Percentiles rank a stretch among this genome's conserved stretches.
Evolutionary conservation across 768 basidiomycete species (phyloP).

Genomic region (Hygrocybe coccinea): DNA sequence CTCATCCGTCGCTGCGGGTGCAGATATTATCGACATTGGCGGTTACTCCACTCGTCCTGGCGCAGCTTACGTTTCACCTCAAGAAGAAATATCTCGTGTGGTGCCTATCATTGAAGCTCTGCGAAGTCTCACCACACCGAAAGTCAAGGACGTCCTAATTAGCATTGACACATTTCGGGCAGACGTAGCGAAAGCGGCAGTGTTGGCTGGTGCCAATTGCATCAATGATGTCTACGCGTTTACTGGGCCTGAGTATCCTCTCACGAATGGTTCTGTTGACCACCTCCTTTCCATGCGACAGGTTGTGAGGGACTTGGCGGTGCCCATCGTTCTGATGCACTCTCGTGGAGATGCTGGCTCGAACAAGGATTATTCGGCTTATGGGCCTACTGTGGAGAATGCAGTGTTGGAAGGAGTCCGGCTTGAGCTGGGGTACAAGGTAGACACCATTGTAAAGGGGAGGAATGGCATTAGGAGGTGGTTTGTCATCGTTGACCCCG

Average conservation of each 20-base stretch:
- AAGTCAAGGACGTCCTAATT: conserved; percentile 43
- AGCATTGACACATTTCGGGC: conserved; percentile 89
- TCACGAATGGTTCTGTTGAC: conserved; percentile 27
- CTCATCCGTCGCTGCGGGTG: conserved; percentile 49
- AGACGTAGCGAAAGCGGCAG: conserved; percentile 66
- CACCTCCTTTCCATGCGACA: conserved; percentile 57
- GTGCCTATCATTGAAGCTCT: conserved; percentile 65
- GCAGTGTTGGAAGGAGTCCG: conserved; percentile 64
- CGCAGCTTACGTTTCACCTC: conserved; percentile 55
- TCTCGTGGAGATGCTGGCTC: conserved; percentile 77
- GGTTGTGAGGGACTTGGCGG: conserved; percentile 57
- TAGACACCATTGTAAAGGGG: conserved; percentile 59
- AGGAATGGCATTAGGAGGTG: conserved; percentile 74
- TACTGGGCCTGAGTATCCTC: conserved; percentile 52
- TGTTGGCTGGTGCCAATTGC: conserved; percentile 81
- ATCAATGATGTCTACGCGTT: conserved; percentile 92
- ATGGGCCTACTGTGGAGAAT: conserved; percentile 40
- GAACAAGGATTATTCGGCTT: conserved; percentile 60
- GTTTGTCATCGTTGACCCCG: conserved; percentile 88
- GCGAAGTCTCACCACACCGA: conserved; percentile 28
- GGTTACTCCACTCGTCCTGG: conserved; percentile 91
- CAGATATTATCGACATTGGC: conserved; percentile 84
- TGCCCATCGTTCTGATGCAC: conserved; percentile 92
- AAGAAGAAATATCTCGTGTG: conserved; percentile 72
- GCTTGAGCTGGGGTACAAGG: conserved; percentile 64